A percentile compares a stretch with the other conserved stretches of the same genome.
Evolutionary conservation across 169 alveolate species (phyloP).

Genomic region (Theileria luwenshuni): DNA sequence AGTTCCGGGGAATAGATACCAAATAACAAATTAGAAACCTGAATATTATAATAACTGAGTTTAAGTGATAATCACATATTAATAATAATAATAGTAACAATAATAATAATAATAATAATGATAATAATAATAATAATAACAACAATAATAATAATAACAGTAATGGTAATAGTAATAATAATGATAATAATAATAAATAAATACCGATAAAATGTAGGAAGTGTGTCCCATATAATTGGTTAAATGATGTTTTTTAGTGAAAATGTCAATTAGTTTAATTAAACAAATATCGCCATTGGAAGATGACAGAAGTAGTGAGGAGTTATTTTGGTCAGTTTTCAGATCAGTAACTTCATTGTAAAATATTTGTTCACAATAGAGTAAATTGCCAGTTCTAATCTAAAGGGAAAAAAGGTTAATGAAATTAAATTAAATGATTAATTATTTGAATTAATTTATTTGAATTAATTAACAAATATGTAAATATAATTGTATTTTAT

Average conservation of each 20-base stretch:
- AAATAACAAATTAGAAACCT: constrained; percentile 31
- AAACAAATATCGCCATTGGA: constrained; percentile 51
- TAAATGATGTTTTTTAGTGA: neutral
- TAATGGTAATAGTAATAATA: neutral
- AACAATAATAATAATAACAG: neutral
- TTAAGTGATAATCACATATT: neutral
- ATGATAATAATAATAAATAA: neutral
- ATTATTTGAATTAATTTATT: too few relatives aligned
- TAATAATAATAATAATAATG: neutral
- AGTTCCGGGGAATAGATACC: constrained; percentile 17
- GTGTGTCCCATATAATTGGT: constrained; percentile 58
- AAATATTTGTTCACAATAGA: constrained; percentile 46
- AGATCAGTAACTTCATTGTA: constrained; percentile 50
- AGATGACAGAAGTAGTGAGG: constrained; percentile 37
- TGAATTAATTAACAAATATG: neutral
- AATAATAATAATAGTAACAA: neutral
- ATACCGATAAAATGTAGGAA: constrained; percentile 27
- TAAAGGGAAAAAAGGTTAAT: too few relatives aligned
- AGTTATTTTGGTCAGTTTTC: constrained; percentile 29
- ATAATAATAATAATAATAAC: neutral
- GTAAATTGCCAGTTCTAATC: constrained; percentile 38
- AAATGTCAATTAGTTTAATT: constrained; percentile 11
- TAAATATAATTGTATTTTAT: neutral
- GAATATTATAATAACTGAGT: neutral
- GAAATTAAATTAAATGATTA: too few relatives aligned